Evolutionary conservation across 1,139 yeast genomes (phyloP).

Genomic region (Groenewaldozyma sp.): DNA sequence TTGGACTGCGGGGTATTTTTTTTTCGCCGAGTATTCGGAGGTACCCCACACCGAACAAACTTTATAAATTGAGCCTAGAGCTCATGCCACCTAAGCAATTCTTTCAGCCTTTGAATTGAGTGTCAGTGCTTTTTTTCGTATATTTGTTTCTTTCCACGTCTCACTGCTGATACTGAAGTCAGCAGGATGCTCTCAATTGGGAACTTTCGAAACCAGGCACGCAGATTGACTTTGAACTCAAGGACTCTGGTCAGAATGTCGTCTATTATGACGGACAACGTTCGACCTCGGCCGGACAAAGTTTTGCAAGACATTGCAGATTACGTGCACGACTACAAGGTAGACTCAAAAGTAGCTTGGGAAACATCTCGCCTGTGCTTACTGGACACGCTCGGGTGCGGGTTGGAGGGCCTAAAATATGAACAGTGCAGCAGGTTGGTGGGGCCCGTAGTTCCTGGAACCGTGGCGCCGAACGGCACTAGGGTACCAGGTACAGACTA

Average conservation of each 20-base stretch:
- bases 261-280: conserved; percentile 34
- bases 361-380: conserved; percentile 48
- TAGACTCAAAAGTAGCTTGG: conserved; percentile 39
- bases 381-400: conserved; percentile 50
- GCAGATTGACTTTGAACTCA: too few relatives aligned
- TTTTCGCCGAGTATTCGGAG: too few relatives aligned
- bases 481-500: conserved; percentile 44
- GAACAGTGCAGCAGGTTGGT: conserved; percentile 40
- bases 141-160: too few relatives aligned
- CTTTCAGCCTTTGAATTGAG: too few relatives aligned
- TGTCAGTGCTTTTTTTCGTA: too few relatives aligned
- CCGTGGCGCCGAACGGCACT: conserved; percentile 45
- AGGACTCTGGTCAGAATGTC: conserved; percentile 7
- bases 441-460: conserved; percentile 49
- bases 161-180: too few relatives aligned
- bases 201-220: too few relatives aligned
- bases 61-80: too few relatives aligned
- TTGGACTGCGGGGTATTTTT: too few relatives aligned
- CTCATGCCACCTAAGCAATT: too few relatives aligned
- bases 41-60: too few relatives aligned
- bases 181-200: too few relatives aligned
- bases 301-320: conserved; percentile 42
- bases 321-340: conserved; percentile 40
- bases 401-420: conserved; percentile 49
- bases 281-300: conserved; percentile 41